Base-by-base conservation (phyloP, 805 yeast species). In the Cyberlindnera americana region DNA sequence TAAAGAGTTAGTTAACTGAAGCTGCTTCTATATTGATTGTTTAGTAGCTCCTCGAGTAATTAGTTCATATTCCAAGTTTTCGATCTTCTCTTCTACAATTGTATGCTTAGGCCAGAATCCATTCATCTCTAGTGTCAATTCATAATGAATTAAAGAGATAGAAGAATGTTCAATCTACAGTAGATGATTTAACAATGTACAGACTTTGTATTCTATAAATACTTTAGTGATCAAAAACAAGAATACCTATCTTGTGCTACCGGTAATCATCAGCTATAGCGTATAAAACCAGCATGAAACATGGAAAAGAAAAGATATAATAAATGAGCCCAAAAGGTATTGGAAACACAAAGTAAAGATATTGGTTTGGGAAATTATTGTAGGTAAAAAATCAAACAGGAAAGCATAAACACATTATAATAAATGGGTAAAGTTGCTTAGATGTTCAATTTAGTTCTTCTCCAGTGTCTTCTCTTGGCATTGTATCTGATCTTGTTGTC, bases 381-480 rank as follows among this genome's bases (percentile, higher is more conserved):
- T 21, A 37, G 38, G 41, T 28, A 34, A 33, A 30, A 40, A 41
- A 34, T 42, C 40, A 35, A 42, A 43, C 40, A 40, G 26, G n/a
- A 30, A 19, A 37, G 41, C 41, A 33, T 38, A 32, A 23, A 33
- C 35, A 31, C 38, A 36, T 36, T 14, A 28, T 21, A 33, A 14
- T n/a, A 19, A 34, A 31, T 35, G 24, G 35, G 26, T 24, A 38
- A 37, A 19, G n/a, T 32, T 34, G 44, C 69, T 86, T 90, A 91
- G 81, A 91, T 73, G 82, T 81, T 79, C 77, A 91, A 81, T 95
- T 91, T 91, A 67, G 97, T 91, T 85, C 98, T 87, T 86, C 96
- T 91, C 99, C 99, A 91, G 93, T 93, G 95, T 83, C 98, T 85
- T 87, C 98, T 89, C 89, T 93, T 93, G 70, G 96, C 95, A 78